Evolutionary conservation across 352 stramenopile species (phyloP).

Genomic region (Globisporangium nunn): DNA sequence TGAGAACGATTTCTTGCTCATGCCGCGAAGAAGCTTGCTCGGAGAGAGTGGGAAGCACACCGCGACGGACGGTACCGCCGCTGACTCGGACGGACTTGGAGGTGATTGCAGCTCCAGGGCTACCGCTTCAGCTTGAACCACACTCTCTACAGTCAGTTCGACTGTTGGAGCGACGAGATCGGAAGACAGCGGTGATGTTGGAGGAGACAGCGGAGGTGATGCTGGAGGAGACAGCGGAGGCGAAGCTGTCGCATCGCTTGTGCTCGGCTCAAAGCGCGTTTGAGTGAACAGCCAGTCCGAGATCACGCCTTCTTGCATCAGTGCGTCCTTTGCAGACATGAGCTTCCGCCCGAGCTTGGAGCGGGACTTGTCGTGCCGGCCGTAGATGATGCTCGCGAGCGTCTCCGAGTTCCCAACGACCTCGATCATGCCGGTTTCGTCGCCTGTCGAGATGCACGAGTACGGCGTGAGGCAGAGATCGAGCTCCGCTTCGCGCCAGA

Average conservation of each 20-base stretch:
- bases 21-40: conserved; percentile 21
- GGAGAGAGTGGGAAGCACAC: conserved; percentile 54
- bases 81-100: neutral
- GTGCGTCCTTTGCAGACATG: conserved; percentile 57
- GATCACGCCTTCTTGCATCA: conserved; percentile 49
- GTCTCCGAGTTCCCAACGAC: conserved; percentile 86
- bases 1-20: conserved; percentile 14
- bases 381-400: conserved; percentile 82
- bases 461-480: conserved; percentile 86
- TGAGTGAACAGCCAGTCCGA: conserved; percentile 62
- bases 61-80: conserved; percentile 20
- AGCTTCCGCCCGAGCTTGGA: conserved; percentile 65
- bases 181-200: neutral
- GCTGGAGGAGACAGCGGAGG: conserved; percentile 1
- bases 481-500: conserved; percentile 82
- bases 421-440: conserved; percentile 87
- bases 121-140: neutral
- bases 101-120: neutral
- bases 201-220: conserved; percentile 1
- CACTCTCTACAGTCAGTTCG: neutral
- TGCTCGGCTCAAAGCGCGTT: neutral
- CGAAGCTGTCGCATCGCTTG: conserved; percentile 3
- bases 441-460: conserved; percentile 81
- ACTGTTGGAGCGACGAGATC: too few relatives aligned
- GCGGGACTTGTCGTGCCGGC: conserved; percentile 46